A percentile compares a stretch with the other conserved stretches of the same genome.
phyloP scores from a whole-genome alignment of 106 monocot genomes.

The Apostasia shenzhenica region DNA sequence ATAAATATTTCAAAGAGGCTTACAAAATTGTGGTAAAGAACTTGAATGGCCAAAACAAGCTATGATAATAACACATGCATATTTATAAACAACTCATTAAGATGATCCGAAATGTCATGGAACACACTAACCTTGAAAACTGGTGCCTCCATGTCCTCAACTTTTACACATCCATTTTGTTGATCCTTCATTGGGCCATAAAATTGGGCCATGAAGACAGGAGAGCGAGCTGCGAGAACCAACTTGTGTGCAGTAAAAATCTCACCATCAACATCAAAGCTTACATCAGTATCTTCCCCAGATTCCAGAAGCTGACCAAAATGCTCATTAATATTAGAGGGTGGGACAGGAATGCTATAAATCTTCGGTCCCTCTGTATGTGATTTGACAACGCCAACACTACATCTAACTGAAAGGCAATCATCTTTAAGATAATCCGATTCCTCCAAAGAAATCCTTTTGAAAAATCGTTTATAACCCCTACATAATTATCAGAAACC shows the following conservation, averaged over 20 bases:
- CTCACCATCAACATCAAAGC: slow-evolving; percentile 81
- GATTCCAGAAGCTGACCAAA: slow-evolving; percentile 66
- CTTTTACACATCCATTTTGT: slow-evolving; percentile 47
- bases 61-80: background rate
- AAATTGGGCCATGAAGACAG: slow-evolving; percentile 94
- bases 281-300: slow-evolving; percentile 57
- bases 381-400: slow-evolving; percentile 49
- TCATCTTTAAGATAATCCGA: slow-evolving; percentile 51
- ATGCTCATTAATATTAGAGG: slow-evolving; percentile 65
- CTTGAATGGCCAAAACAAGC: no score
- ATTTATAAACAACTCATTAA: background rate
- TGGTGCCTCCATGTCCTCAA: slow-evolving; percentile 85
- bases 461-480: slow-evolving; percentile 38
- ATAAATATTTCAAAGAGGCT: no score
- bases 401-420: slow-evolving; percentile 32
- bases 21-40: no score
- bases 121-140: slow-evolving; percentile 63
- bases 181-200: slow-evolving; percentile 88
- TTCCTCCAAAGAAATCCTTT: slow-evolving; percentile 17
- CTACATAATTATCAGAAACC: slow-evolving; percentile 22
- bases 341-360: slow-evolving; percentile 60
- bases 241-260: slow-evolving; percentile 70
- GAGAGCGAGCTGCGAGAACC: slow-evolving; percentile 78
- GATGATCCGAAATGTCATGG: background rate
- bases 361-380: slow-evolving; percentile 80